A percentile compares a stretch with the other conserved stretches of the same genome.
phyloP scores from a whole-genome alignment of 257 asterid genomes.

The Jasminum sambac region DNA sequence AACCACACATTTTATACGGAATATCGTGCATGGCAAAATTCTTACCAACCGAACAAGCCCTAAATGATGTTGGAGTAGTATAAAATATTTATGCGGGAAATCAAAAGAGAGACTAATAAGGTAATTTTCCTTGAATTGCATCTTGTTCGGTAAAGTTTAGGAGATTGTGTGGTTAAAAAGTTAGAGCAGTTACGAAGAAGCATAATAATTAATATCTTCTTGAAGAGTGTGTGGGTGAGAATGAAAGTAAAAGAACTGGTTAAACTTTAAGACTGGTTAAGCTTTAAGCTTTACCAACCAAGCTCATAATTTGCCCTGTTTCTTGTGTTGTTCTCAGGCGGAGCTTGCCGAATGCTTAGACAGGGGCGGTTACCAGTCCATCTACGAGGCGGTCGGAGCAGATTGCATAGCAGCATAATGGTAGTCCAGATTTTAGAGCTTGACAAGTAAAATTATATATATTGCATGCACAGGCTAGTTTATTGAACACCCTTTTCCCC shows the following conservation, averaged over 20 bases:
- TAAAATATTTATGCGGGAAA: too few species aligned
- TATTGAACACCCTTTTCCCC: not conserved
- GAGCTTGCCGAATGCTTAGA: slow-evolving; percentile 84
- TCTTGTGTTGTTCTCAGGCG: slow-evolving; percentile 41
- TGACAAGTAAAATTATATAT: slow-evolving; percentile 2
- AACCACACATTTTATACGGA: too few species aligned
- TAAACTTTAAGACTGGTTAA: too few species aligned
- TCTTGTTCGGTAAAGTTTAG: not conserved
- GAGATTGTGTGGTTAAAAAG: too few species aligned
- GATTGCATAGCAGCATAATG: slow-evolving; percentile 61
- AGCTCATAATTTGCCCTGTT: not conserved
- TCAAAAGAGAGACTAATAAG: not conserved
- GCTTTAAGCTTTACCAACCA: too few species aligned
- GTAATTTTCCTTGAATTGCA: not conserved
- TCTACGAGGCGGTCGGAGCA: slow-evolving; percentile 84
- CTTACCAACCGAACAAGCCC: too few species aligned
- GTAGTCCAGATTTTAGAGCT: not conserved
- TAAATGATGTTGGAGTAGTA: not conserved
- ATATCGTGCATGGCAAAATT: too few species aligned
- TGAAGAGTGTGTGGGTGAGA: too few species aligned
- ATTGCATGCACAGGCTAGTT: slow-evolving; percentile 1
- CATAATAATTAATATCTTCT: too few species aligned
- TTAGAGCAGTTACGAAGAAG: too few species aligned
- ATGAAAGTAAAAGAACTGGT: too few species aligned
- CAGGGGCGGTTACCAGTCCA: slow-evolving; percentile 79